Evolutionary conservation across 2,329 filamentous ascomycete species (phyloP), one percentile per base, ranked within the genome.

Genomic region (Pezicula neosporulosa): DNA sequence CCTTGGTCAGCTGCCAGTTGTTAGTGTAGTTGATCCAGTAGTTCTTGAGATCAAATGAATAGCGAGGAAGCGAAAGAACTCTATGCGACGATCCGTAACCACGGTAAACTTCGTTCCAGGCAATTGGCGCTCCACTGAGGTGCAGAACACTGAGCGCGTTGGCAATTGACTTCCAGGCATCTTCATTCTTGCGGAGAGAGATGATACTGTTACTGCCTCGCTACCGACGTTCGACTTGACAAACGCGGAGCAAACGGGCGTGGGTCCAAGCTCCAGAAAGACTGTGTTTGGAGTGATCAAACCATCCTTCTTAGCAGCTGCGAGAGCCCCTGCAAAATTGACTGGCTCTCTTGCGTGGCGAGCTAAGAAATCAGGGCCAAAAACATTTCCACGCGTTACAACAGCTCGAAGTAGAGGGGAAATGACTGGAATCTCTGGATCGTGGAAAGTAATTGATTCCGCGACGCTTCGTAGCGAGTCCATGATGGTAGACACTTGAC

Each of bases 181-280:
- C 3, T 24, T 24, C 24, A 6, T 24, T 24, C 24, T 24, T 24
- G 24, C 24, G 24, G 24, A 24, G 24, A 24, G 24, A 24, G 24
- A 24, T 24, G 24, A 24, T 24, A 24, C 24, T 24, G 24, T 24
- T 6, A 24, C 24, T 24, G 3, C 24, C 24, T 24, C 24, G 24
- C 24, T 70, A 37, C 86, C 87, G 9, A 76, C 77, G 4, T 71
- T 82, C 8, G 80, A 77, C 71, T 84, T 86, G 58, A 89, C 77
- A 76, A 90, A 84, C 51, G 78, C 78, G 43, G 78, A 77, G 67
- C 81, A 86, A n/a, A 89, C 78, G 0, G 86, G 85, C 61, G 89
- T 83, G 35, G 87, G 85, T n/a, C 87, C 87, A 53, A 90, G 71
- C 66, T 91, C 87, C 48, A 90, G 71, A 79, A 82, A 89, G 33